Conservation (phyloP, 1,139 yeast genomes). For the Kurtzmaniella quercitrusa region DNA sequence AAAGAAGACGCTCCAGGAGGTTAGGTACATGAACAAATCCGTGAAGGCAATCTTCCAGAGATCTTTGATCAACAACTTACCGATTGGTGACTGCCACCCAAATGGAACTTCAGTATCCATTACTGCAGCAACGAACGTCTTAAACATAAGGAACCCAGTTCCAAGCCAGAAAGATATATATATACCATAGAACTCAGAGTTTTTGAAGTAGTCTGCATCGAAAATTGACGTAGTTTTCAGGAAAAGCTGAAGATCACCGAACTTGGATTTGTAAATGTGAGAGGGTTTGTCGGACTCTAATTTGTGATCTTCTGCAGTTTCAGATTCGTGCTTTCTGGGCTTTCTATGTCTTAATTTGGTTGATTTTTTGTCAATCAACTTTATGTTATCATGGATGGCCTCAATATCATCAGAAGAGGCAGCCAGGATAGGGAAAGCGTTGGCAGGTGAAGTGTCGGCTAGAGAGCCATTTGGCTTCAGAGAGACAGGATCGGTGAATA, state of each 20-base stretch:
- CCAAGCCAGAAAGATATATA: constrained; percentile 68
- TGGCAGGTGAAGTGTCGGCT: not conserved
- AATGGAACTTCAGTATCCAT: constrained; percentile 22
- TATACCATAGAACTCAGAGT: constrained; percentile 56
- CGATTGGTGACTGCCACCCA: constrained; percentile 43
- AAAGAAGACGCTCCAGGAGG: constrained; percentile 51
- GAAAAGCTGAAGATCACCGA: constrained; percentile 42
- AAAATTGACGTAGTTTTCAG: constrained; percentile 43
- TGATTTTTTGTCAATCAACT: not conserved
- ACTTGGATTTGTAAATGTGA: constrained; percentile 21
- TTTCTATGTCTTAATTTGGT: not conserved
- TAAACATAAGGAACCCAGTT: constrained; percentile 49
- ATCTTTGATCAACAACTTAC: constrained; percentile 49
- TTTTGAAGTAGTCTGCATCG: constrained; percentile 37
- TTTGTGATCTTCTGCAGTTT: not conserved
- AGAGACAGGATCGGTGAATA: not conserved
- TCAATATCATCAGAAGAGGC: not conserved
- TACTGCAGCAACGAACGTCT: constrained; percentile 43
- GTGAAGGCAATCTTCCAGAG: constrained; percentile 60
- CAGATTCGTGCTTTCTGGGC: not conserved
- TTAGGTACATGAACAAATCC: constrained; percentile 65
- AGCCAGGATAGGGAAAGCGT: not conserved
- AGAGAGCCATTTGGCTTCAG: not conserved
- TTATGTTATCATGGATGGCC: not conserved
- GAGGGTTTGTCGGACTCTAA: not conserved